These are phyloP conservation scores for Aspergillus conjunctus DNA, from an alignment of 495 filamentous ascomycete species.

Conservation along the genomic window DNA sequence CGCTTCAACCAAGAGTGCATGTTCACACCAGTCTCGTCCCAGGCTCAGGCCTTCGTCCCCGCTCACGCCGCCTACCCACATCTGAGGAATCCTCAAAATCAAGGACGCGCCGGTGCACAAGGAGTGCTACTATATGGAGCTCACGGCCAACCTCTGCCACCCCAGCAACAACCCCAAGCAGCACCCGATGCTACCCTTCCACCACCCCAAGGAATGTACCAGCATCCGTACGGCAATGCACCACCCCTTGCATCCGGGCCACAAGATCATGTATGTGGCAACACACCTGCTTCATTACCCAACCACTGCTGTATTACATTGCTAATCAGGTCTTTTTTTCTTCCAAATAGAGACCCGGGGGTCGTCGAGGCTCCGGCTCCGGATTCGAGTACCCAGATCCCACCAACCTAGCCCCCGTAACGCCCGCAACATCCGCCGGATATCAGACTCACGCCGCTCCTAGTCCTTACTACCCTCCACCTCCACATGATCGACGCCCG, in stretches of 20 bases:
- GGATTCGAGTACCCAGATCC: conserved; percentile 59
- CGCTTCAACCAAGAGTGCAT: conserved; percentile 84
- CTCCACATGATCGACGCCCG: conserved; percentile 49
- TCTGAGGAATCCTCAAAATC: conserved; percentile 52
- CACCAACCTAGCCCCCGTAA: conserved; percentile 55
- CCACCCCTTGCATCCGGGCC: conserved; percentile 42
- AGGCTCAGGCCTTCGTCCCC: conserved; percentile 82
- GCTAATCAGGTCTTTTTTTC: conserved; percentile 20
- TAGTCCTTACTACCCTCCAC: conserved; percentile 50
- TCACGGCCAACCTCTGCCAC: conserved; percentile 71
- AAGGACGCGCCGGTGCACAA: conserved; percentile 44
- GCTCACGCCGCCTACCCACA: conserved; percentile 72
- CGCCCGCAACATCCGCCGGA: conserved; percentile 51
- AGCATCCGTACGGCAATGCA: conserved; percentile 43
- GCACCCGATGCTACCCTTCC: conserved; percentile 49
- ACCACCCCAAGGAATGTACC: conserved; percentile 53
- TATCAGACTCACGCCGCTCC: conserved; percentile 50
- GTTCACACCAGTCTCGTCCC: conserved; percentile 82
- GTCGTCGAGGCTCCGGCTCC: conserved; percentile 50
- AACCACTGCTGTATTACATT: neutral
- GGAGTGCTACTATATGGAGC: conserved; percentile 65
- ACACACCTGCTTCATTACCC: neutral
- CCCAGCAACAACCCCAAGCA: conserved; percentile 52
- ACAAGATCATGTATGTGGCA: conserved; percentile 52
- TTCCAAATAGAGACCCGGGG: conserved; percentile 40